Percentiles rank a stretch among this genome's conserved stretches.
Evolutionary conservation across 2,329 filamentous ascomycete genomes (phyloP).

Genomic region (Sarocladium strictum): DNA sequence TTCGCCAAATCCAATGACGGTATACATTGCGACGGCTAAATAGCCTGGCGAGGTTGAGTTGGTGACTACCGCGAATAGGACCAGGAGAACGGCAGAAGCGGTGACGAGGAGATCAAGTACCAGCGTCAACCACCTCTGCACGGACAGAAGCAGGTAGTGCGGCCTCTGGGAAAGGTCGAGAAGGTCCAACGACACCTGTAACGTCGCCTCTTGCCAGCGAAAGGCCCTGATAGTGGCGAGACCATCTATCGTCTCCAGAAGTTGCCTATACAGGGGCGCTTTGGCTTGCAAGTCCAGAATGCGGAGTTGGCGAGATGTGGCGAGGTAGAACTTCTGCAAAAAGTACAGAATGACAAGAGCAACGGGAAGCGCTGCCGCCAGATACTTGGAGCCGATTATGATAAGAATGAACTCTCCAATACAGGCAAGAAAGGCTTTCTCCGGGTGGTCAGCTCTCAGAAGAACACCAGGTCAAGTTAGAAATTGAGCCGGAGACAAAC

Average conservation of each 20-base stretch:
- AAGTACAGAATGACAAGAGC: constrained; percentile 33
- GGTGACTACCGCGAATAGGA: constrained; percentile 34
- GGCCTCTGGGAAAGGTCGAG: constrained; percentile 40
- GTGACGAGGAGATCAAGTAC: constrained; percentile 43
- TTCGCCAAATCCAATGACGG: constrained; percentile 20
- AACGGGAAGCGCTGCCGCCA: constrained; percentile 35
- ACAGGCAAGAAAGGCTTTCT: neutral
- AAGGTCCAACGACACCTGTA: constrained; percentile 26
- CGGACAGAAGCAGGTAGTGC: constrained; percentile 41
- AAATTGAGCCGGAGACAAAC: neutral
- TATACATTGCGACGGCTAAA: constrained; percentile 21
- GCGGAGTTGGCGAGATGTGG: constrained; percentile 45
- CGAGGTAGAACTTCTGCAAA: constrained; percentile 43
- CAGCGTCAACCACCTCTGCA: constrained; percentile 43
- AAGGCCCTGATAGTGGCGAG: constrained; percentile 44
- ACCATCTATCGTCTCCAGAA: constrained; percentile 41
- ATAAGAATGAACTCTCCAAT: constrained; percentile 19
- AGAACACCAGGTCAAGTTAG: neutral
- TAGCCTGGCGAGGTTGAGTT: constrained; percentile 21
- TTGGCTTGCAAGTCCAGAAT: constrained; percentile 45
- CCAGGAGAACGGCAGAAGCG: constrained; percentile 37
- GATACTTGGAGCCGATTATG: constrained; percentile 17
- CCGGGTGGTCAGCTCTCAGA: neutral
- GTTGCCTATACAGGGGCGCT: constrained; percentile 43
- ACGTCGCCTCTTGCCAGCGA: constrained; percentile 34